These are phyloP conservation scores for Pugionium dolabratum DNA, from an alignment of 345 rosid species.

Conservation along the genomic window DNA sequence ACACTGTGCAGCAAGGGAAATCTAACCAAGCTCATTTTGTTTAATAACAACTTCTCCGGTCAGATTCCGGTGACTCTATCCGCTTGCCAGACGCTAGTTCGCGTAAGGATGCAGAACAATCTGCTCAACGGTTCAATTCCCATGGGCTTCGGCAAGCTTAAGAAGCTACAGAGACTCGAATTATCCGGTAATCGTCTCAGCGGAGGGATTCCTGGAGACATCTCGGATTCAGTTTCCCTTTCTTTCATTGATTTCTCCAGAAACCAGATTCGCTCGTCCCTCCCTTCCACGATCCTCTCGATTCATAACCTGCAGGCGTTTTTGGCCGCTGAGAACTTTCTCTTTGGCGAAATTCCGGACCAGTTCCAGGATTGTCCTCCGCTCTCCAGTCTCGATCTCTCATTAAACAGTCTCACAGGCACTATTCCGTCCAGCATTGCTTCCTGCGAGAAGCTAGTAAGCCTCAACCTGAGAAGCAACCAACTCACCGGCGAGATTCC, in stretches of 20 bases:
- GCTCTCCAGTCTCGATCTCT: conserved; percentile 79
- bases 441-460: conserved; percentile 77
- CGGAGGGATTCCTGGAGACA: conserved; percentile 74
- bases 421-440: conserved; percentile 79
- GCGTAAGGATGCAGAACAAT: conserved; percentile 86
- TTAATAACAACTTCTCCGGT: conserved; percentile 85
- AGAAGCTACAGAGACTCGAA: conserved; percentile 77
- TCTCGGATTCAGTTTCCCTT: conserved; percentile 70
- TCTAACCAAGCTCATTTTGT: conserved; percentile 85
- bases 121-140: conserved; percentile 71
- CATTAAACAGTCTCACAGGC: conserved; percentile 71
- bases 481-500: conserved; percentile 73
- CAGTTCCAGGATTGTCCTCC: conserved; percentile 93
- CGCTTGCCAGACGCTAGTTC: conserved; percentile 68
- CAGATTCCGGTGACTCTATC: conserved; percentile 61
- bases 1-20: conserved; percentile 69
- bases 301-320: conserved; percentile 73
- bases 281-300: conserved; percentile 79
- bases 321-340: conserved; percentile 56
- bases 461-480: conserved; percentile 66
- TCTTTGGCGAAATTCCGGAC: conserved; percentile 81
- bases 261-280: conserved; percentile 61
- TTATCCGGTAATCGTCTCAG: conserved; percentile 71
- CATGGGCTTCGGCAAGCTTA: conserved; percentile 76
- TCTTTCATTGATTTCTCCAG: conserved; percentile 79